Conservation (phyloP, 2,329 filamentous ascomycete species). For the Penicillium carneum region DNA sequence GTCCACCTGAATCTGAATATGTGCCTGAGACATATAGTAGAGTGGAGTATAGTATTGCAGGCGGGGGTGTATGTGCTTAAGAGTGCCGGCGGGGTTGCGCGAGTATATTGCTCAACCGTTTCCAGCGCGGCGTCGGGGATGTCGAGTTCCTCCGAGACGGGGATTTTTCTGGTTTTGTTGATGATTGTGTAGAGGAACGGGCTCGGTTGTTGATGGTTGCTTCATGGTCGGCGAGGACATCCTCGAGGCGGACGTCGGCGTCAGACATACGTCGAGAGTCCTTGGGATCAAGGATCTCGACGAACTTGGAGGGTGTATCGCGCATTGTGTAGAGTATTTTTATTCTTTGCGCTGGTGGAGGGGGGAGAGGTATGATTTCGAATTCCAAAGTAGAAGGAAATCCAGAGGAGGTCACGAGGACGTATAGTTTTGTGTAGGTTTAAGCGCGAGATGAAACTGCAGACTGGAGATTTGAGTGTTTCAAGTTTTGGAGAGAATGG, state of each 20-base stretch:
- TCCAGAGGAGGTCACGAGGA: constrained; percentile 10
- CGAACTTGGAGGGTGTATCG: constrained; percentile 53
- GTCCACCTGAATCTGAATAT: too few relatives aligned
- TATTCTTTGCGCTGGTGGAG: background rate
- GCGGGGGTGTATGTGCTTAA: constrained; percentile 6
- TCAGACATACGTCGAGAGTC: constrained; percentile 46
- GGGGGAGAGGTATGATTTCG: background rate
- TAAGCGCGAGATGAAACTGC: constrained; percentile 23
- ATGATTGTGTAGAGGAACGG: constrained; percentile 48
- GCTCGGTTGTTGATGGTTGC: constrained; percentile 44
- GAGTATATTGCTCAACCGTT: constrained; percentile 45
- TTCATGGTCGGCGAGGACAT: constrained; percentile 53
- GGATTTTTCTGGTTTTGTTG: constrained; percentile 44
- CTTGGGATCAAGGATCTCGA: constrained; percentile 53
- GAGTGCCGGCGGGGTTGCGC: constrained; percentile 38
- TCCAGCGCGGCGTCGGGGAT: constrained; percentile 44
- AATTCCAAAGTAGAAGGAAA: background rate
- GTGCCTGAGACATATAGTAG: background rate
- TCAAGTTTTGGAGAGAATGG: constrained; percentile 15
- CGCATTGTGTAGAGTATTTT: constrained; percentile 33
- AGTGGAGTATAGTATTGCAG: background rate
- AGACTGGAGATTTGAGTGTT: constrained; percentile 10
- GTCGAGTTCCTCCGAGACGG: constrained; percentile 32
- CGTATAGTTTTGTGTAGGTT: background rate
- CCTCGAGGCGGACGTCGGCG: constrained; percentile 53